Percentiles rank a stretch among this genome's conserved stretches.
phyloP scores from a whole-genome alignment of 2,329 filamentous ascomycete species.

The Fusarium pseudonygamai region DNA sequence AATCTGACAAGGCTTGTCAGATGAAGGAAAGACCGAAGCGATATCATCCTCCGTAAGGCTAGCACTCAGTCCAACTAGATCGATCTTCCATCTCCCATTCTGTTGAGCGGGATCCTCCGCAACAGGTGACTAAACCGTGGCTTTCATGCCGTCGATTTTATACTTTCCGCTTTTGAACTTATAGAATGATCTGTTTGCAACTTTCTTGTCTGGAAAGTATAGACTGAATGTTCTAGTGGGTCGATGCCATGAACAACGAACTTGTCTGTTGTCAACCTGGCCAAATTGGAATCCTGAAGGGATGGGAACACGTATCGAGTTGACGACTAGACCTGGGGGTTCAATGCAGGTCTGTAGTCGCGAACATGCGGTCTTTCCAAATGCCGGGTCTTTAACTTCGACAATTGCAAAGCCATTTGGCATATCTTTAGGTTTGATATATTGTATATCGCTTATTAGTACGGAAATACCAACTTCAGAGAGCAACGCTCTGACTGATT shows the following conservation, averaged over 20 bases:
- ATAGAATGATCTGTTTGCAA: background rate
- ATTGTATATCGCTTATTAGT: background rate
- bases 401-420: background rate
- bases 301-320: background rate
- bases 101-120: background rate
- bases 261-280: background rate
- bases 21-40: background rate
- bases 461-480: background rate
- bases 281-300: background rate
- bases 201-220: background rate
- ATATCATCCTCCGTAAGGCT: background rate
- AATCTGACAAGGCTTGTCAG: background rate
- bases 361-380: background rate
- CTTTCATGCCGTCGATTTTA: background rate
- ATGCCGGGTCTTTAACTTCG: background rate
- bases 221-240: background rate
- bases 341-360: background rate
- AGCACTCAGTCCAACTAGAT: background rate
- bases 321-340: background rate
- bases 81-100: background rate
- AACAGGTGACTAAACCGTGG: background rate
- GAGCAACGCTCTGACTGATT: background rate
- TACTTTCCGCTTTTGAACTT: background rate
- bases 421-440: background rate
- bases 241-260: background rate